phyloP scores from a whole-genome alignment of 345 rosid species.

The Garcia nutans region DNA sequence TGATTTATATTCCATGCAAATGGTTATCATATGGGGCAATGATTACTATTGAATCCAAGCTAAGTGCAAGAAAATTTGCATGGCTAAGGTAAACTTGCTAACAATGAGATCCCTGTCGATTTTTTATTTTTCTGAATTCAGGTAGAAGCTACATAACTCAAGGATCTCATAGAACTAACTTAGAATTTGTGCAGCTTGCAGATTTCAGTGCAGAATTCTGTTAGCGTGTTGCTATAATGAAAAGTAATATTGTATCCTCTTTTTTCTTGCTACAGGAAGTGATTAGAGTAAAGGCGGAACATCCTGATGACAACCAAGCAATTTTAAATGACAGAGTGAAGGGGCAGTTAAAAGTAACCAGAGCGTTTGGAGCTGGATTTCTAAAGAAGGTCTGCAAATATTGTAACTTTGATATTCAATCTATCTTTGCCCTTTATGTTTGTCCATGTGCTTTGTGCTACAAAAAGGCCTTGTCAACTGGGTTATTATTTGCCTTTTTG shows the following conservation, averaged over 20 bases:
- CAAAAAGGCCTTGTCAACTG: neutral
- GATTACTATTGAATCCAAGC: neutral
- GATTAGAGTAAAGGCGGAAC: slow-evolving; percentile 70
- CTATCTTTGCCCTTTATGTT: neutral
- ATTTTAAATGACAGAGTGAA: slow-evolving; percentile 85
- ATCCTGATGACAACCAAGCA: slow-evolving; percentile 78
- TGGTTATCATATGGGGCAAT: neutral
- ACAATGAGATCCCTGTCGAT: neutral
- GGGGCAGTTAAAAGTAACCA: slow-evolving; percentile 89
- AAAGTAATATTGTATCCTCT: neutral
- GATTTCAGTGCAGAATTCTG: neutral
- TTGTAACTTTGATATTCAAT: slow-evolving; percentile 4
- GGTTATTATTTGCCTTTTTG: neutral
- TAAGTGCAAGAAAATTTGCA: neutral
- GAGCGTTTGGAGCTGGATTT: slow-evolving; percentile 96
- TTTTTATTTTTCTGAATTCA: slow-evolving; percentile 3
- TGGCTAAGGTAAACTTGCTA: slow-evolving; percentile 6
- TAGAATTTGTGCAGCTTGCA: neutral
- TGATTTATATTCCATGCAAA: neutral
- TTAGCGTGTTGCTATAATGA: slow-evolving; percentile 4
- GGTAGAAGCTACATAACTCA: neutral
- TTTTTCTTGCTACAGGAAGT: slow-evolving; percentile 65
- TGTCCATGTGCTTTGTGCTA: neutral
- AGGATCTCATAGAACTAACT: neutral
- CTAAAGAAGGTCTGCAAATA: slow-evolving; percentile 72